phyloP scores from a whole-genome alignment of 225 moss, liverwort and hornwort species.

The Straminergon stramineum region DNA sequence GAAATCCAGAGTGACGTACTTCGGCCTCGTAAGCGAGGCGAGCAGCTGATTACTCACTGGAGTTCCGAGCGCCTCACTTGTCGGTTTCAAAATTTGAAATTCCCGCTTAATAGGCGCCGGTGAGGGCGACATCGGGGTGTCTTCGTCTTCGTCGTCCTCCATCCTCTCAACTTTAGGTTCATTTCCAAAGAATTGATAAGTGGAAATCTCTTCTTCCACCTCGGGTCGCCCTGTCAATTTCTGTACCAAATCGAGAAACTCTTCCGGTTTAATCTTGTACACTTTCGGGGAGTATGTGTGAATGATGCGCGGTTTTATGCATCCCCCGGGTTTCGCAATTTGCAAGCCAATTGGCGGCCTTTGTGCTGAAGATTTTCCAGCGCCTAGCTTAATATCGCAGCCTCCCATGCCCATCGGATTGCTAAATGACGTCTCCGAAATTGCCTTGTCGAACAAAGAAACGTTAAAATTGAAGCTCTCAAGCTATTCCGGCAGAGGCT shows the following conservation, averaged over 20 bases:
- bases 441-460: not conserved
- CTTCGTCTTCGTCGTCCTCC: not conserved
- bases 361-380: conserved; percentile 15
- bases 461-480: not conserved
- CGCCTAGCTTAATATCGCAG: conserved; percentile 9
- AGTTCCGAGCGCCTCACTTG: conserved; percentile 16
- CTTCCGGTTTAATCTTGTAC: conserved; percentile 37
- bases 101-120: conserved; percentile 1
- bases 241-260: conserved; percentile 39
- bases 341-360: conserved; percentile 23
- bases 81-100: conserved; percentile 29
- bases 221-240: conserved; percentile 30
- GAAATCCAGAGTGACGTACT: conserved; percentile 31
- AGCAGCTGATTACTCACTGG: conserved; percentile 23
- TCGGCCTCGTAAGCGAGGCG: conserved; percentile 26
- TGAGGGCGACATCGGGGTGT: conserved; percentile 2
- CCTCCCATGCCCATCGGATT: conserved; percentile 27
- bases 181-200: conserved; percentile 9
- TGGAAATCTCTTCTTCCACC: conserved; percentile 4
- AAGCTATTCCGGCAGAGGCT: not conserved
- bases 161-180: conserved; percentile 18
- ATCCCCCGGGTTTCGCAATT: conserved; percentile 12
- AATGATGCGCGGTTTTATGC: conserved; percentile 33
- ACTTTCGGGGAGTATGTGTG: conserved; percentile 41
- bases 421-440: not conserved